Evolutionary conservation across 495 filamentous ascomycete genomes (phyloP), one percentile per base, ranked within the genome.

Genomic region (Trichocladium antarcticum): DNA sequence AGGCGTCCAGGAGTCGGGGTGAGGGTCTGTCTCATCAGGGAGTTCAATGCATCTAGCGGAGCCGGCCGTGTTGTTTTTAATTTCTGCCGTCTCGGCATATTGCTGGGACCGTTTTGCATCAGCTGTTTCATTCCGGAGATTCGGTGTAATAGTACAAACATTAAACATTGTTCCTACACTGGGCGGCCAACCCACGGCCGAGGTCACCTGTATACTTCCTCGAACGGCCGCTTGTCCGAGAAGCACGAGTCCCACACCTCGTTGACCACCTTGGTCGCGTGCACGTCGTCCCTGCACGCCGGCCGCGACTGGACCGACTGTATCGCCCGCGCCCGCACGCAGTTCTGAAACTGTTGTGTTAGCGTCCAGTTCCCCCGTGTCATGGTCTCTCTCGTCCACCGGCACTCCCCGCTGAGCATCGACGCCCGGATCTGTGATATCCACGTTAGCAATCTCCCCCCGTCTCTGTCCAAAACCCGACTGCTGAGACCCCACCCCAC

Each of bases 231-330:
- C 3, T 89, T 96, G 65, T 98, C 92, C 29, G 77, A 68, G 60
- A 94, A 97, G 66, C 93, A 97, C 55, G 88, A 95, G 55, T 95
- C 89, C 85, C 89, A 98, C 22, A 97, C 93, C 67, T 94, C 83
- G 66, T 95, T 92, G 43, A 98, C 87, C 32, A 92, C 81, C 66
- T 82, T 87, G 35, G 77, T 76, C 8, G 92, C 93, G 54, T 96
- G 84, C 19, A 79, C 81, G 58, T 94, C 85, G 65, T 94, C 86
- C 59, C 84, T 85, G 57, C 89, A 92, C 28, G 72, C 69, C 40
- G 89, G 87, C 54, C 89, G 73, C 29, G 73, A 75, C 66, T 74
- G 69, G 17, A 97, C 79, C 24, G 84, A 89, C 48, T 84, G 65
- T 35, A 83, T 76, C 8, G 92, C 92, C 54, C 93, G 72, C 57